phyloP scores from a whole-genome alignment of 2,329 filamentous ascomycete genomes.

The Metarhizium rileyi region DNA sequence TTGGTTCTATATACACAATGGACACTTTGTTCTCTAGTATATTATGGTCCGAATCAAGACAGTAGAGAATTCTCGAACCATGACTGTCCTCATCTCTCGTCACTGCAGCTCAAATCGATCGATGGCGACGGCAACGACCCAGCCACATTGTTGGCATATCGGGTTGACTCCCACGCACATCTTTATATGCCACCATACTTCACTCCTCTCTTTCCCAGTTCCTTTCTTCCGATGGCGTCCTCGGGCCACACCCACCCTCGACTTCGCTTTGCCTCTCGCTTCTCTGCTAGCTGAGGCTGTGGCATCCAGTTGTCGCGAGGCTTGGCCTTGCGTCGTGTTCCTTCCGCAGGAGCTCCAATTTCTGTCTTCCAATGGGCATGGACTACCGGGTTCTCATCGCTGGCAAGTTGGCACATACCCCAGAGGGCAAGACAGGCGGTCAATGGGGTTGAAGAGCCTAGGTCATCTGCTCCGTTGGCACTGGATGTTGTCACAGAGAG shows the following conservation, averaged over 20 bases:
- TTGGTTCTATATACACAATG: background rate
- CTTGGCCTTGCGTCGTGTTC: slow-evolving; percentile 59
- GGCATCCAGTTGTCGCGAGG: slow-evolving; percentile 70
- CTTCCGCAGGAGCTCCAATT: slow-evolving; percentile 65
- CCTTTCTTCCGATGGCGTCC: slow-evolving; percentile 61
- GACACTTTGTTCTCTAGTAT: background rate
- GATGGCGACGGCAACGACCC: background rate
- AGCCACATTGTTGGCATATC: background rate
- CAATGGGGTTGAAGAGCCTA: slow-evolving; percentile 40
- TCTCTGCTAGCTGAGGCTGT: slow-evolving; percentile 61
- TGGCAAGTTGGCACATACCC: slow-evolving; percentile 65
- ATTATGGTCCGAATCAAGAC: background rate
- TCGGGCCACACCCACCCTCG: slow-evolving; percentile 70
- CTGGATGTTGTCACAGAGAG: slow-evolving; percentile 34
- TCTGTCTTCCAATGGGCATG: slow-evolving; percentile 58
- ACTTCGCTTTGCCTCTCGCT: slow-evolving; percentile 63
- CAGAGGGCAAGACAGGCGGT: slow-evolving; percentile 68
- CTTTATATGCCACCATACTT: slow-evolving; percentile 34
- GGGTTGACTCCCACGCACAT: background rate
- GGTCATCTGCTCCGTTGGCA: slow-evolving; percentile 23
- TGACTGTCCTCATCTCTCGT: background rate
- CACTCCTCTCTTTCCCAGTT: slow-evolving; percentile 58
- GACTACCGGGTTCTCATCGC: slow-evolving; percentile 41
- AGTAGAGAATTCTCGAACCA: background rate
- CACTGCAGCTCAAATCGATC: background rate